phyloP scores from a whole-genome alignment of 768 basidiomycete genomes.

The Suillus ampliporus region DNA sequence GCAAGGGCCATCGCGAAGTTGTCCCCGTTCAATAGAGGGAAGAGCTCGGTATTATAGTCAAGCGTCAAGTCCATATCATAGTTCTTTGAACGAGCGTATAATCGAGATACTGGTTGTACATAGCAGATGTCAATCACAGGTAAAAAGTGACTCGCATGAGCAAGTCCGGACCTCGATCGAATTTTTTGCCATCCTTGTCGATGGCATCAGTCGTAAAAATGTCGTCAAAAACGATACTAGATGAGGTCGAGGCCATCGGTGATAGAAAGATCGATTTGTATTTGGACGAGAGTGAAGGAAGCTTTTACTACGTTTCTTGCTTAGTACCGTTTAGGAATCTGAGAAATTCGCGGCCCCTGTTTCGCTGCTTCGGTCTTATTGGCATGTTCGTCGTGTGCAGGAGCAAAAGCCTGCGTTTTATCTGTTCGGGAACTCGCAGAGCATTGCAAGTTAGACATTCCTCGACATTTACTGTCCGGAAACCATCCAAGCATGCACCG shows the following conservation, averaged over 20 bases:
- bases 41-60: conserved; percentile 93
- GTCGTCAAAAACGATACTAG: conserved; percentile 91
- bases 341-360: background rate
- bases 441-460: conserved; percentile 7
- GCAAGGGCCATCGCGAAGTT: conserved; percentile 87
- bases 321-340: background rate
- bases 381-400: background rate
- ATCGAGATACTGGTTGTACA: conserved; percentile 75
- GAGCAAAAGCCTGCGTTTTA: background rate
- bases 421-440: background rate
- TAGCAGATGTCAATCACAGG: conserved; percentile 12
- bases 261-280: background rate
- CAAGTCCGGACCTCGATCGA: conserved; percentile 79
- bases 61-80: conserved; percentile 92
- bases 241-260: conserved; percentile 59
- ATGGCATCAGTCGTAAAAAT: conserved; percentile 86
- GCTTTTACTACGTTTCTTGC: no score
- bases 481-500: conserved; percentile 46
- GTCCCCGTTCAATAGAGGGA: conserved; percentile 70
- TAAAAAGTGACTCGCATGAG: background rate
- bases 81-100: conserved; percentile 88
- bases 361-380: background rate
- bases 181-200: conserved; percentile 94
- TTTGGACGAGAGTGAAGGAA: background rate
- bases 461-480: conserved; percentile 44